Conservation (phyloP, 306 rosid species). For the Dicorynia guianensis region DNA sequence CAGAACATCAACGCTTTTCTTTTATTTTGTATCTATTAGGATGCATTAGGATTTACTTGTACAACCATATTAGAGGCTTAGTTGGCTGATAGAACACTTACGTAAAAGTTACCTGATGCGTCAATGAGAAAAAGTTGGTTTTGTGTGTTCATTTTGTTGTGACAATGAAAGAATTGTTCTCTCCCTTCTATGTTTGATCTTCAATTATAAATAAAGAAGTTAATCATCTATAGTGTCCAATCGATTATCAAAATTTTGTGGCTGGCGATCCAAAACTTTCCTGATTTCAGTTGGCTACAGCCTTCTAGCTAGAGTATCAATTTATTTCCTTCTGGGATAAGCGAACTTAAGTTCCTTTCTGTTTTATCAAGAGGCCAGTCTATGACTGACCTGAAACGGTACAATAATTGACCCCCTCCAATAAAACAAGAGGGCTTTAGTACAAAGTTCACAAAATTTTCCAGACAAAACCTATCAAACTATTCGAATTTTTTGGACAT, state of each 20-base stretch:
- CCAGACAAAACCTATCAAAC: conserved; percentile 24
- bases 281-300: conserved; percentile 7
- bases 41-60: conserved; percentile 3
- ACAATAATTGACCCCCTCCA: conserved; percentile 41
- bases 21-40: conserved; percentile 26
- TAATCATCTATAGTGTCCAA: not conserved
- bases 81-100: not conserved
- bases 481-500: conserved; percentile 44
- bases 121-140: conserved; percentile 15
- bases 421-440: not conserved
- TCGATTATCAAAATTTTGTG: conserved; percentile 29
- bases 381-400: conserved; percentile 25
- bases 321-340: conserved; percentile 30
- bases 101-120: conserved; percentile 14
- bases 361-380: conserved; percentile 33
- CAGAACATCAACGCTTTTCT: conserved; percentile 30
- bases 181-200: conserved; percentile 12
- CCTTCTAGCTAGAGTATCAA: no score
- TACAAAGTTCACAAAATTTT: conserved; percentile 32
- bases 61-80: conserved; percentile 13
- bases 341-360: conserved; percentile 25
- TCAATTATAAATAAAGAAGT: conserved; percentile 5
- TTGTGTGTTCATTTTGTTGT: conserved; percentile 18
- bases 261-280: conserved; percentile 30
- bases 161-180: conserved; percentile 17